Percentiles rank a stretch among this genome's conserved stretches.
Evolutionary conservation across 768 basidiomycete species (phyloP).

Genomic region (Rhizopogon rudus): DNA sequence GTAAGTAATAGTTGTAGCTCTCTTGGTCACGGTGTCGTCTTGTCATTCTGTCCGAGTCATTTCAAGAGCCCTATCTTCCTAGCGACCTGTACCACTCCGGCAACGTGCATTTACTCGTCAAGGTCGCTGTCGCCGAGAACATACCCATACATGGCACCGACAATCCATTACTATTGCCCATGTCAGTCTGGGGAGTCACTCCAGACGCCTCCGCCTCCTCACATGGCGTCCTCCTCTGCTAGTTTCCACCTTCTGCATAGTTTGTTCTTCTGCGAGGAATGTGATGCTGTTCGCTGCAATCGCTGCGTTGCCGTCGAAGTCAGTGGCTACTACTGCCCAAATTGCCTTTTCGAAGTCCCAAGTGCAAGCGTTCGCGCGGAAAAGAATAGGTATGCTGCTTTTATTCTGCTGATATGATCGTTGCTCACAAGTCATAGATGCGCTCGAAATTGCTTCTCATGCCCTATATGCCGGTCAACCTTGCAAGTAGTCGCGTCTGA

Average conservation of each 20-base stretch:
- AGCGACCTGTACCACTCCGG: too few species aligned
- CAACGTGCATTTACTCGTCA: background rate
- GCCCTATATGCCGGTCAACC: conserved; percentile 89
- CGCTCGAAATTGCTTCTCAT: conserved; percentile 96
- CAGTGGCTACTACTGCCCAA: conserved; percentile 96
- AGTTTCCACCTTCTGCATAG: conserved; percentile 80
- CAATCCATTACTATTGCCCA: conserved; percentile 65
- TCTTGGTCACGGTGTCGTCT: too few species aligned
- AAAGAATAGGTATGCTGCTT: conserved; percentile 74
- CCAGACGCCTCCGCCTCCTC: conserved; percentile 60
- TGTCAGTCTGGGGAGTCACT: conserved; percentile 51
- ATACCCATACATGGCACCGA: conserved; percentile 32
- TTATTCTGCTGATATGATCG: background rate
- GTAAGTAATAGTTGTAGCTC: too few species aligned
- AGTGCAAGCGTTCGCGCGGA: conserved; percentile 97
- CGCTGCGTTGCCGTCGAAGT: conserved; percentile 91
- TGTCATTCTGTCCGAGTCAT: too few species aligned
- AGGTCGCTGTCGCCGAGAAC: background rate
- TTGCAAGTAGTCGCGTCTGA: conserved; percentile 90
- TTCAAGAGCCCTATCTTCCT: too few species aligned
- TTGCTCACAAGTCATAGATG: conserved; percentile 52
- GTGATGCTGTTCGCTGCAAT: conserved; percentile 92
- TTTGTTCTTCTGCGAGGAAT: conserved; percentile 98
- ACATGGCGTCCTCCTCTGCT: conserved; percentile 69
- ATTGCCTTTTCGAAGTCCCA: conserved; percentile 97